phyloP scores from a whole-genome alignment of 441 rosid species.

The California macrophylla region DNA sequence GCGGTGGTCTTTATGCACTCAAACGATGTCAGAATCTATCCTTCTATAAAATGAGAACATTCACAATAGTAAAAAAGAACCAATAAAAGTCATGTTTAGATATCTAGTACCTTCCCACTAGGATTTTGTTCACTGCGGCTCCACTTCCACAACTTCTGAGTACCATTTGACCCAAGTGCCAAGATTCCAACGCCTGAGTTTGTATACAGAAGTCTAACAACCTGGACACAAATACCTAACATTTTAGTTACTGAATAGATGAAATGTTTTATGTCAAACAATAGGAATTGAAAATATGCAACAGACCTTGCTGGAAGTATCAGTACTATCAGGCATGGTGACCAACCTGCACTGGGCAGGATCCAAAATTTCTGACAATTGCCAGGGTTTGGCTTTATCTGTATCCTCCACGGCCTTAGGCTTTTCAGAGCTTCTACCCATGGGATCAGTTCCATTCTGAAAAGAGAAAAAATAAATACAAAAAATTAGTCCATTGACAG shows the following conservation, averaged over 20 bases:
- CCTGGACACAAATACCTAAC: slow-evolving; percentile 32
- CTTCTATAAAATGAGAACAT: neutral
- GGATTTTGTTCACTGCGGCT: slow-evolving; percentile 28
- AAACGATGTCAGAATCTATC: neutral
- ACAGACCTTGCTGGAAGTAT: slow-evolving; percentile 64
- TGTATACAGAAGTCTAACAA: slow-evolving; percentile 59
- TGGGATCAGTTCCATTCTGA: slow-evolving; percentile 45
- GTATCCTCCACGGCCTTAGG: slow-evolving; percentile 56
- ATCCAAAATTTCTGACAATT: slow-evolving; percentile 67
- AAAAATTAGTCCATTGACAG: slow-evolving; percentile 14
- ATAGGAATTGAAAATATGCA: slow-evolving; percentile 11
- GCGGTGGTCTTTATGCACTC: slow-evolving; percentile 42
- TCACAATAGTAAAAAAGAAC: slow-evolving; percentile 3
- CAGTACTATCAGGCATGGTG: slow-evolving; percentile 21
- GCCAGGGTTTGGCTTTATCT: slow-evolving; percentile 66
- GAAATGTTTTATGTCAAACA: slow-evolving; percentile 2
- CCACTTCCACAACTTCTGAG: slow-evolving; percentile 86
- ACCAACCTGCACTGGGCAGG: slow-evolving; percentile 52
- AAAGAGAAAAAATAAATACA: slow-evolving; percentile 18
- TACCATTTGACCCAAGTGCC: slow-evolving; percentile 73
- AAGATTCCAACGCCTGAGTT: slow-evolving; percentile 58
- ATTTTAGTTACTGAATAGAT: slow-evolving; percentile 9
- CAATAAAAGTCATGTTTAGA: slow-evolving; percentile 13
- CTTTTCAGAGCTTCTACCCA: slow-evolving; percentile 48
- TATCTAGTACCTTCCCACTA: slow-evolving; percentile 47